Evolutionary conservation across 768 basidiomycete genomes (phyloP), one percentile per base, ranked within the genome.

Genomic region (Amanita phalloides): DNA sequence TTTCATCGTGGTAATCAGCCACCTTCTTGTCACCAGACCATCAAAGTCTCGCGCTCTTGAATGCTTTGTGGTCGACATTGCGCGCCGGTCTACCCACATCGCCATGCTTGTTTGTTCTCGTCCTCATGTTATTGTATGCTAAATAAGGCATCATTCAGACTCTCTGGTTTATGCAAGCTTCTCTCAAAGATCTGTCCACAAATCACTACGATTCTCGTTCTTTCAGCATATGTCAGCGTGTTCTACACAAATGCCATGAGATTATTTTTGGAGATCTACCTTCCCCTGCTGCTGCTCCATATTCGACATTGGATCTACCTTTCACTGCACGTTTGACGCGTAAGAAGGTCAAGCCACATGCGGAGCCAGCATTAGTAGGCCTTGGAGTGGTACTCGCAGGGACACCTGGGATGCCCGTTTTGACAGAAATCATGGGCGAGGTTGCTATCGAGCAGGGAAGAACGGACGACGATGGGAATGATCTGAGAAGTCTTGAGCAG

Each of bases 131-230:
- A 17, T 14, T 14, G 13, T 30, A 4, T 21, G 5, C 49, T 39
- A 25, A 48, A 35, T 25, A 33, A 33, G 54, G 41, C 17, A 28
- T 56, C 55, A 10, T 49, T 49, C 60, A 94, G 92, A 97, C 96
- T 0, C 70, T 99, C 42, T 98, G 95, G 93, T 96, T 94, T 68
- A 94, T 98, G 86, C 96, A 98, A 78, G 90, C 95, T 13, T 82
- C 88, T 25, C 74, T 99, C 17, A 81, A 79, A 53, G 96, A 99
- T 66, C 73, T 97, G 6, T 77, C 84, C 0, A 59, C 66, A 54
- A 44, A 67, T 42, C 74, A 71, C 11, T 76, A 81, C 48, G 77
- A 81, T 45, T 84, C 90, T 2, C 77, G 70, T 39, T 90, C 92
- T 0, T 97, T 97, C 68, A 71, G 80, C 45, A 86, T 95, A 53